These are phyloP conservation scores for Gypsophila paniculata DNA, from an alignment of 179 eudicot genomes.

Conservation along the genomic window DNA sequence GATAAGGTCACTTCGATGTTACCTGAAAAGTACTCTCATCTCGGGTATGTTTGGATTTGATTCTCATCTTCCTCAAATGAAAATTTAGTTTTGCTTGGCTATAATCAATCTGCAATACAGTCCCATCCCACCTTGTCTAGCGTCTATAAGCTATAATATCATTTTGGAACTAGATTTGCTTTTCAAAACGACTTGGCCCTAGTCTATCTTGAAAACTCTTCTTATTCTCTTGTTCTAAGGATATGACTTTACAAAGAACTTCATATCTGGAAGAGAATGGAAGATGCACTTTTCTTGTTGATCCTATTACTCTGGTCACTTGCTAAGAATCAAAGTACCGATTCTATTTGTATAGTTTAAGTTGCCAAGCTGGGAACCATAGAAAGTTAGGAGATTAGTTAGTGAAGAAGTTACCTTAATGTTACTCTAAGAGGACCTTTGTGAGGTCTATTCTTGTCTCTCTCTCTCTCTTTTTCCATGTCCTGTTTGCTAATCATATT, in stretches of 20 bases:
- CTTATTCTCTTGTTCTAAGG: not conserved
- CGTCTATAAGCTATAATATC: constrained; percentile 9
- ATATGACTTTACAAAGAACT: not conserved
- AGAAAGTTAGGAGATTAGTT: not conserved
- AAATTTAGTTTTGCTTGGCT: too few species aligned
- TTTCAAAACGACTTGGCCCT: not conserved
- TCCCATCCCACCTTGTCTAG: not conserved
- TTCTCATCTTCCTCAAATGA: not conserved
- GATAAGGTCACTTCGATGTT: constrained; percentile 83
- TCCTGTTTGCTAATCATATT: constrained; percentile 7
- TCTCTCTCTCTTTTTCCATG: not conserved
- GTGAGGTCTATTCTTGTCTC: not conserved
- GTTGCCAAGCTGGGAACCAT: not conserved
- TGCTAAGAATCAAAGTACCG: not conserved
- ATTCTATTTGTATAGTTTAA: not conserved
- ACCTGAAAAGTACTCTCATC: constrained; percentile 80
- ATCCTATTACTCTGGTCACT: constrained; percentile 7
- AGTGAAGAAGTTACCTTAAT: constrained; percentile 1
- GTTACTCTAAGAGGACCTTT: not conserved
- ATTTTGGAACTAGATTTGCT: not conserved
- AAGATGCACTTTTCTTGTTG: not conserved
- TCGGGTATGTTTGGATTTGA: constrained; percentile 56
- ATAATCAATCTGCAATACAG: not conserved
- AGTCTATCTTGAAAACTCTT: not conserved
- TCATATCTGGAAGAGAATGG: not conserved